Evolutionary conservation across 495 filamentous ascomycete genomes (phyloP).

Genomic region (Hamigera avellanea): DNA sequence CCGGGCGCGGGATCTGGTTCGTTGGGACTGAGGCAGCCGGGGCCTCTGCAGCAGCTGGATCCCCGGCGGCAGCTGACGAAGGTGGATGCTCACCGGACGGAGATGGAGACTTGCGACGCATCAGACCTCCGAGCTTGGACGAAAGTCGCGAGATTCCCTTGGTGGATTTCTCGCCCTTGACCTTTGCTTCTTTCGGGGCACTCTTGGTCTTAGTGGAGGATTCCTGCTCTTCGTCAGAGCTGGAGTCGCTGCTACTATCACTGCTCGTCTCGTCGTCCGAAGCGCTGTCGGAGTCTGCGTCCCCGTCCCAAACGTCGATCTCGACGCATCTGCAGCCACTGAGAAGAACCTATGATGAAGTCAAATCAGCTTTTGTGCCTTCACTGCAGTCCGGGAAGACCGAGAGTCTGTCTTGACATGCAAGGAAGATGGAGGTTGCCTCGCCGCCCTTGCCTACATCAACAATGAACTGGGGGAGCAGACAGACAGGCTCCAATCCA

Average conservation of each 20-base stretch:
- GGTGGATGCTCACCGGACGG: too few species aligned
- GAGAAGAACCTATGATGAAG: slow-evolving; percentile 44
- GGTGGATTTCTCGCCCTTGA: slow-evolving; percentile 6
- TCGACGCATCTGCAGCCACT: slow-evolving; percentile 88
- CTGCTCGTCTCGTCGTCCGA: slow-evolving; percentile 15
- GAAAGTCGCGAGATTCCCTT: slow-evolving; percentile 8
- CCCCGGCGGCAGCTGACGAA: too few species aligned
- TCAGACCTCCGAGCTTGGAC: slow-evolving; percentile 13
- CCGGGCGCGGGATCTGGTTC: slow-evolving; percentile 26
- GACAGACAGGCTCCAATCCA: too few species aligned
- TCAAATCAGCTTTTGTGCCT: background rate
- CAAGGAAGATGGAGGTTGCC: too few species aligned
- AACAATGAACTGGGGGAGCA: too few species aligned
- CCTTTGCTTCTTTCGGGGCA: background rate
- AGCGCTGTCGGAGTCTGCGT: slow-evolving; percentile 26
- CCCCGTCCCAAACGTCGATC: slow-evolving; percentile 92
- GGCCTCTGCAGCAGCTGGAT: too few species aligned
- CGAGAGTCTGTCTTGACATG: too few species aligned
- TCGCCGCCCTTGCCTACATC: too few species aligned
- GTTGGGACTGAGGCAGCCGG: background rate
- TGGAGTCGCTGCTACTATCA: too few species aligned
- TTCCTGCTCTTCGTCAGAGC: slow-evolving; percentile 11
- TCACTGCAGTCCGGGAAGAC: too few species aligned
- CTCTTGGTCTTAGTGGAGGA: slow-evolving; percentile 7
- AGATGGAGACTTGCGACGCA: slow-evolving; percentile 11